A percentile compares a stretch with the other conserved stretches of the same genome.
phyloP scores from a whole-genome alignment of 2,329 filamentous ascomycete species.

The Botryotinia calthae region DNA sequence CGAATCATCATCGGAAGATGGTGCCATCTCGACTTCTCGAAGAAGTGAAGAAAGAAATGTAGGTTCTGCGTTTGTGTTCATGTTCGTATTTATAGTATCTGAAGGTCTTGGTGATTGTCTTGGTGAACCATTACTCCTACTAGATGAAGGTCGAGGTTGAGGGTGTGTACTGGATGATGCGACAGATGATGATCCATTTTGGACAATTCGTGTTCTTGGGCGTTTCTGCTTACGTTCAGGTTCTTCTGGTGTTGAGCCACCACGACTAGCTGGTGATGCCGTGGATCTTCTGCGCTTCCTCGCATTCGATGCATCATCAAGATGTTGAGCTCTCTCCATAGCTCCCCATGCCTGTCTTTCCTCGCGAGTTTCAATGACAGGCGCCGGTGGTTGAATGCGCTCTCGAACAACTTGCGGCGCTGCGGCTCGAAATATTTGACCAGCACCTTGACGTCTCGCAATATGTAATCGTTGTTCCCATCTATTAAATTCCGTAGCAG shows the following conservation, averaged over 20 bases:
- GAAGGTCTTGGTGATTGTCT: not conserved
- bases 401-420: slow-evolving; percentile 58
- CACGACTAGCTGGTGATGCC: slow-evolving; percentile 62
- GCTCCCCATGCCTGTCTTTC: slow-evolving; percentile 86
- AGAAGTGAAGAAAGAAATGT: slow-evolving; percentile 85
- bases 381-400: slow-evolving; percentile 45
- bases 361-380: slow-evolving; percentile 68
- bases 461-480: slow-evolving; percentile 85
- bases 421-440: slow-evolving; percentile 68
- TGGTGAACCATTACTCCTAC: not conserved
- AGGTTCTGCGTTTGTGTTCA: slow-evolving; percentile 51
- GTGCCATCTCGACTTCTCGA: slow-evolving; percentile 75
- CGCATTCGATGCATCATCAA: slow-evolving; percentile 47
- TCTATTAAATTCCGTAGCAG: slow-evolving; percentile 59
- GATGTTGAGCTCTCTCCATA: slow-evolving; percentile 78
- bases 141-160: not conserved
- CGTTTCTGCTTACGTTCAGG: slow-evolving; percentile 84
- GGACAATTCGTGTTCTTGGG: slow-evolving; percentile 71
- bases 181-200: slow-evolving; percentile 47
- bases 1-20: slow-evolving; percentile 56
- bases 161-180: slow-evolving; percentile 19
- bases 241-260: slow-evolving; percentile 54
- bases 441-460: slow-evolving; percentile 74
- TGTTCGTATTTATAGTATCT: slow-evolving; percentile 30
- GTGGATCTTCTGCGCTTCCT: slow-evolving; percentile 76